phyloP scores from a whole-genome alignment of 495 filamentous ascomycete species.

The Penicillium antarcticum region DNA sequence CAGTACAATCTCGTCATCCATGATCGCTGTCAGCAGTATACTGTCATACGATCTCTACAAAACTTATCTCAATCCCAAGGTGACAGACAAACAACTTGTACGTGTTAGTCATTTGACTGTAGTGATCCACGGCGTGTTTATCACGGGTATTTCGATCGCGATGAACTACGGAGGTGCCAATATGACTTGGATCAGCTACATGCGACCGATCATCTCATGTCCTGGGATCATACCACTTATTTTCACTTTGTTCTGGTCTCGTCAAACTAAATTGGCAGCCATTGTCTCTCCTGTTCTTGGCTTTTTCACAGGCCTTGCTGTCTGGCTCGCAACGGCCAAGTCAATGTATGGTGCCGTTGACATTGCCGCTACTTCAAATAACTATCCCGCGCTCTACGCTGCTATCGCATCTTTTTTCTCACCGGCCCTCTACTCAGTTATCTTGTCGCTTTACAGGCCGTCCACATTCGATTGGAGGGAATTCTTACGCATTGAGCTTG shows the following conservation, averaged over 20 bases:
- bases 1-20: constrained; percentile 41
- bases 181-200: constrained; percentile 42
- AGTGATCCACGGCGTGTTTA: constrained; percentile 36
- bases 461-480: constrained; percentile 48
- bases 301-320: constrained; percentile 32
- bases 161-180: constrained; percentile 39
- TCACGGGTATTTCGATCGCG: constrained; percentile 33
- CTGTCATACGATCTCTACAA: constrained; percentile 47
- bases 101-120: constrained; percentile 35
- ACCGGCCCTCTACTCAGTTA: constrained; percentile 35
- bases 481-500: constrained; percentile 42
- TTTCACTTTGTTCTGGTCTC: constrained; percentile 35
- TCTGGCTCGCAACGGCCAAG: constrained; percentile 34
- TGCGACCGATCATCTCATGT: constrained; percentile 35
- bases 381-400: constrained; percentile 31
- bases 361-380: constrained; percentile 30
- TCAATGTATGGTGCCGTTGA: constrained; percentile 32
- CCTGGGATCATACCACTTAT: constrained; percentile 37
- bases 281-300: constrained; percentile 33
- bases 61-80: constrained; percentile 50
- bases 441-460: constrained; percentile 42
- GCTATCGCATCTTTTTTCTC: constrained; percentile 35
- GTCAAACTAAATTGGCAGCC: constrained; percentile 35
- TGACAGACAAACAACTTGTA: constrained; percentile 32
- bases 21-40: constrained; percentile 48